These are phyloP conservation scores for Colletotrichum aenigma DNA, from an alignment of 2,329 filamentous ascomycete genomes.

Conservation along the genomic window DNA sequence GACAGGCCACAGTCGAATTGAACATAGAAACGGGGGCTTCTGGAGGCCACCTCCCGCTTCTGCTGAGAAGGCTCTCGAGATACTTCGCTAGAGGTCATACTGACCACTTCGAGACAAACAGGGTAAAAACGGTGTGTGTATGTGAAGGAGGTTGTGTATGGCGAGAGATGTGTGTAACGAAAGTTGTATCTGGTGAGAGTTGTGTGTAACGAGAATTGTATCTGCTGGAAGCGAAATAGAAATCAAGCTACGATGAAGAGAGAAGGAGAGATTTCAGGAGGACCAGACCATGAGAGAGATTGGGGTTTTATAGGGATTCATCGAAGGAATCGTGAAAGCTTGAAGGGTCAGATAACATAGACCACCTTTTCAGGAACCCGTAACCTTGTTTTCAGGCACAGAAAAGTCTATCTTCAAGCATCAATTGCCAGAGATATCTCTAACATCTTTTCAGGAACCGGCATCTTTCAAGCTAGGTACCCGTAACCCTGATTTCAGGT, in stretches of 20 bases:
- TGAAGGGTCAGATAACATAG: neutral
- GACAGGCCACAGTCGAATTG: neutral
- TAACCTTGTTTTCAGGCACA: neutral
- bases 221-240: neutral
- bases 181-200: neutral
- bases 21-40: neutral
- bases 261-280: neutral
- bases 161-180: neutral
- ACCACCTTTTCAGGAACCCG: neutral
- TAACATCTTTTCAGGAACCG: neutral
- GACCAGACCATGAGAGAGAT: neutral
- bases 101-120: neutral
- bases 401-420: no score
- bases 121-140: neutral
- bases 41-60: neutral
- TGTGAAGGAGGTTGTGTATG: neutral
- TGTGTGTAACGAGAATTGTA: neutral
- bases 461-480: neutral
- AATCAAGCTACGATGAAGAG: neutral
- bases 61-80: neutral
- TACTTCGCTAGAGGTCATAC: neutral
- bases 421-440: no score
- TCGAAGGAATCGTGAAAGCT: neutral
- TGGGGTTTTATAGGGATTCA: neutral
- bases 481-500: neutral